These are phyloP conservation scores for Solanum chilense DNA, from an alignment of 257 asterid species.

Conservation along the genomic window DNA sequence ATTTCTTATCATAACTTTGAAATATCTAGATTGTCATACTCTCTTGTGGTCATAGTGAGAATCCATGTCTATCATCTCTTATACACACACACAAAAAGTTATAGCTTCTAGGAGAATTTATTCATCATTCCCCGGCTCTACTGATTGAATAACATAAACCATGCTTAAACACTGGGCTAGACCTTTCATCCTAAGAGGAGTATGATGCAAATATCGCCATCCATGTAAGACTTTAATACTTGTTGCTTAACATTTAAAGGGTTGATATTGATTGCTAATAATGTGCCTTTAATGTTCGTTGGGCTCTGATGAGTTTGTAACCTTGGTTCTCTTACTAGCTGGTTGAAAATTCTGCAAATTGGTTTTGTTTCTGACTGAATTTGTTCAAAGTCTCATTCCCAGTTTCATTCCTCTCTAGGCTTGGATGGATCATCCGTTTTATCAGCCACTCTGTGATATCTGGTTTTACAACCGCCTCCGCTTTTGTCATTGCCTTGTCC, in stretches of 20 bases:
- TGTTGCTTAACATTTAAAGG: background rate
- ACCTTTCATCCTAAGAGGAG: background rate
- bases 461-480: constrained; percentile 99
- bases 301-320: background rate
- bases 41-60: background rate
- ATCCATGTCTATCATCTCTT: background rate
- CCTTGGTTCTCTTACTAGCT: background rate
- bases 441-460: constrained; percentile 99
- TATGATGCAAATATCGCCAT: background rate
- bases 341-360: background rate
- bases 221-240: background rate
- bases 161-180: background rate
- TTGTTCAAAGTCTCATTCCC: constrained; percentile 9
- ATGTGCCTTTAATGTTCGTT: background rate
- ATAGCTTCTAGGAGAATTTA: background rate
- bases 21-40: background rate
- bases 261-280: background rate
- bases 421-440: constrained; percentile 98
- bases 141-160: background rate
- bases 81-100: background rate
- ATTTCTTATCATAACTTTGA: background rate
- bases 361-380: background rate
- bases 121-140: background rate
- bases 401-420: constrained; percentile 45
- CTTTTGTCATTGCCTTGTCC: constrained; percentile 93